A percentile compares a stretch with the other conserved stretches of the same genome.
These are phyloP conservation scores for Lotus japonicus DNA, from an alignment of 306 rosid genomes.

Conservation along the genomic window DNA sequence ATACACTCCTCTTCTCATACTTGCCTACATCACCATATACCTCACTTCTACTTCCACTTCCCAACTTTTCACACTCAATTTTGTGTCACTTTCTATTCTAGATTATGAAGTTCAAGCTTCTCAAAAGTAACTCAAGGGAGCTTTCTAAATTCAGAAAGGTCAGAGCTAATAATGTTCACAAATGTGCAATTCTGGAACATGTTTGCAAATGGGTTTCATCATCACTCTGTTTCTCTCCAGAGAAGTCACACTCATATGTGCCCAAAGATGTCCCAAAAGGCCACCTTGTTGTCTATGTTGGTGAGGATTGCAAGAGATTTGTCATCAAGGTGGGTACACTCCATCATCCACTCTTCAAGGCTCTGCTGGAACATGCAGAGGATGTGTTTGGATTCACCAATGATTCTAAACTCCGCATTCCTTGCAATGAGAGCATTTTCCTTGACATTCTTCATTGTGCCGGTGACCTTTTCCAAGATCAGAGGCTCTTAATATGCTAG, in stretches of 20 bases:
- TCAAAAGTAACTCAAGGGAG: slow-evolving; percentile 17
- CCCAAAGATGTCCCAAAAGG: slow-evolving; percentile 75
- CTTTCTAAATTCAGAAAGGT: slow-evolving; percentile 22
- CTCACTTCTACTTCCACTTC: background rate
- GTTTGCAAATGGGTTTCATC: slow-evolving; percentile 7
- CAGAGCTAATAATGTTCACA: background rate
- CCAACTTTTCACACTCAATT: background rate
- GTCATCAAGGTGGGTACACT: slow-evolving; percentile 41
- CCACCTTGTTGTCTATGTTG: slow-evolving; percentile 61
- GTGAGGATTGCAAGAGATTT: slow-evolving; percentile 60
- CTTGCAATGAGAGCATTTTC: slow-evolving; percentile 56
- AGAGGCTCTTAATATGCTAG: background rate
- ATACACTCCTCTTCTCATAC: background rate
- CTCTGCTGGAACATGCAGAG: slow-evolving; percentile 54
- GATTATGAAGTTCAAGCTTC: slow-evolving; percentile 18
- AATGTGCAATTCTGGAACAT: slow-evolving; percentile 14
- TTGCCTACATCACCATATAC: slow-evolving; percentile 5
- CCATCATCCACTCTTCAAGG: slow-evolving; percentile 49
- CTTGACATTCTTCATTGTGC: slow-evolving; percentile 35
- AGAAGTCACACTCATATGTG: slow-evolving; percentile 6
- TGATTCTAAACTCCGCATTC: slow-evolving; percentile 48
- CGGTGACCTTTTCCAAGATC: slow-evolving; percentile 2
- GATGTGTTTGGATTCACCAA: slow-evolving; percentile 48
- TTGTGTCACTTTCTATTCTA: background rate
- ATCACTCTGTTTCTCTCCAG: background rate